These are phyloP conservation scores for Elasticomyces elasticus DNA, from an alignment of 495 filamentous ascomycete genomes.

Conservation along the genomic window DNA sequence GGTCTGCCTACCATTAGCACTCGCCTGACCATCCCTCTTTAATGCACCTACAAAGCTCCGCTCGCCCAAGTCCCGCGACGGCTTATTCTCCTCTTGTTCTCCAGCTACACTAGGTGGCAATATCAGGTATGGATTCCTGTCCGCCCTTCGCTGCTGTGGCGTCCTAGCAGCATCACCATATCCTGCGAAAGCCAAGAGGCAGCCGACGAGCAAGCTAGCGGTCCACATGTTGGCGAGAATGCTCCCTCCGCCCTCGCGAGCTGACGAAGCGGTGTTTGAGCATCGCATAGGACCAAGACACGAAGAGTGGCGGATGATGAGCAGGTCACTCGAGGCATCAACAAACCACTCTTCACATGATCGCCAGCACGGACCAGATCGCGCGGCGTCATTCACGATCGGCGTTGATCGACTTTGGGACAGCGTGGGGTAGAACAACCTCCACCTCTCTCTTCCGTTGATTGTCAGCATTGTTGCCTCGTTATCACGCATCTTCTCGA, in stretches of 20 bases:
- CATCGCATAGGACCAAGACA: conserved; percentile 15
- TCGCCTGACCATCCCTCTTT: not conserved
- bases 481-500: not conserved
- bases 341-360: not conserved
- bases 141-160: not conserved
- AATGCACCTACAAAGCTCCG: conserved; percentile 9
- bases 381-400: too few species aligned
- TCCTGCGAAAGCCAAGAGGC: conserved; percentile 4
- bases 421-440: too few species aligned
- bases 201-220: conserved; percentile 9
- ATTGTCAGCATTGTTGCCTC: not conserved
- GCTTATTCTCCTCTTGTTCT: not conserved
- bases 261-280: conserved; percentile 5
- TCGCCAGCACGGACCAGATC: not conserved
- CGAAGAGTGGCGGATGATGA: not conserved
- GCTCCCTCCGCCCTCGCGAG: conserved; percentile 6
- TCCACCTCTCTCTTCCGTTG: not conserved
- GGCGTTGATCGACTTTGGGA: too few species aligned
- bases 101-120: conserved; percentile 7
- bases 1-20: conserved; percentile 39
- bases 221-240: not conserved
- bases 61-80: conserved; percentile 10
- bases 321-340: not conserved
- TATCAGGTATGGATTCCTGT: conserved; percentile 9
- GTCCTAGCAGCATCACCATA: conserved; percentile 9